Evolutionary conservation across 164 flowering plant species (phyloP), one percentile per base, ranked within the genome.

Genomic region (Stephania yunnanensis): DNA sequence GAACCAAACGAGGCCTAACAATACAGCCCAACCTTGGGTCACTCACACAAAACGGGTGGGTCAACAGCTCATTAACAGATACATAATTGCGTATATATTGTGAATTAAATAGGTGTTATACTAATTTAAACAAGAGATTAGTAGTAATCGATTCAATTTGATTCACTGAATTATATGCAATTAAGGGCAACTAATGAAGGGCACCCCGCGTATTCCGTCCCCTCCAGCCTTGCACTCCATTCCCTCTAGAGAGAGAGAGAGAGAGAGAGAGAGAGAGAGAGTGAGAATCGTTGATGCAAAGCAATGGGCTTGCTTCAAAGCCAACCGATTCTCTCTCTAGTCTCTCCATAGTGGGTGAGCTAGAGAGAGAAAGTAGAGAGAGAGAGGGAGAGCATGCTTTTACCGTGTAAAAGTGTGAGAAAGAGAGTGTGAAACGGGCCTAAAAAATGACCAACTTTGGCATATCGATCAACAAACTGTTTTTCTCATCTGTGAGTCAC

Each of bases 151-250:
- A 52, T 52, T 17, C 15, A 17, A 58, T 58, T 13, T 17, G 65
- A 58, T 58, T 58, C 61, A 72, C 46, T 1, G 53, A 46, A 65
- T 45, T 45, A 13, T 46, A 42, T 6, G 45, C 45, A 44, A 36
- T 36, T 20, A 30, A 2, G 61, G 4, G n/a, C 36, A 76, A 71
- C 10, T 75, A 76, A 71, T 55, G 48, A 75, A 76, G 77, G 84
- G 82, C 78, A 77, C 78, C 77, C 78, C 87, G 84, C 80, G 76
- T 81, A 79, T 77, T 85, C 84, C 85, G 86, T 83, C 86, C 82
- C 42, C 76, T 84, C 84, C 86, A 85, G 89, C 79, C 89, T 86
- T 86, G 88, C 89, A 85, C 78, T 81, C 86, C 87, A 82, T 83
- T 80, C 85, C 78, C 82, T 48, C 30, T 13, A 48, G 58, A 44